Evolutionary conservation across 2,329 filamentous ascomycete species (phyloP).

Genomic region (Drechslerella dactyloides): DNA sequence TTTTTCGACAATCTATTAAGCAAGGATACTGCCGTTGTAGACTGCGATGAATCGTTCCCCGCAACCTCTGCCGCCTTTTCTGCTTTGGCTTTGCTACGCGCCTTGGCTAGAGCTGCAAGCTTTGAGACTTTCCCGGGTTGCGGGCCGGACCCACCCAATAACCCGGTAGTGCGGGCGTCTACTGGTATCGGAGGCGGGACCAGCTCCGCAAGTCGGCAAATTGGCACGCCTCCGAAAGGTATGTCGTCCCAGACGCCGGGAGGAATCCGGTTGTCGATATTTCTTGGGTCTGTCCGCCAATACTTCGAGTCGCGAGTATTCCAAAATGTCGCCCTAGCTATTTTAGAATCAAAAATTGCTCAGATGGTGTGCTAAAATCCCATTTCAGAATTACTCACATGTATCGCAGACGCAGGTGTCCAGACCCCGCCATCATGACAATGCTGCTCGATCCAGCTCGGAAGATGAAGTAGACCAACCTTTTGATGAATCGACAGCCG

Average conservation of each 20-base stretch:
- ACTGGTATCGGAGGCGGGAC: slow-evolving; percentile 67
- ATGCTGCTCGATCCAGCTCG: not conserved
- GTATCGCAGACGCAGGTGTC: slow-evolving; percentile 8
- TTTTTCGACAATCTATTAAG: slow-evolving; percentile 53
- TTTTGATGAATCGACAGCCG: slow-evolving; percentile 25
- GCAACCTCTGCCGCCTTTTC: slow-evolving; percentile 53
- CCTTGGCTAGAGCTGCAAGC: slow-evolving; percentile 84
- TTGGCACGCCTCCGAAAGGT: slow-evolving; percentile 80
- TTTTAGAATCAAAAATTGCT: slow-evolving; percentile 51
- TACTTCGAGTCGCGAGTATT: too few relatives aligned
- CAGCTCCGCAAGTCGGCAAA: slow-evolving; percentile 67
- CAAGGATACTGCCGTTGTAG: slow-evolving; percentile 54
- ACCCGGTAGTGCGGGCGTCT: slow-evolving; percentile 62
- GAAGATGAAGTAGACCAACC: slow-evolving; percentile 32
- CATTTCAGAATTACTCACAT: slow-evolving; percentile 44
- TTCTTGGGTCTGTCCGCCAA: slow-evolving; percentile 50
- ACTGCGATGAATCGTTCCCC: slow-evolving; percentile 50
- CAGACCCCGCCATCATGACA: slow-evolving; percentile 10
- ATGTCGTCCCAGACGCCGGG: slow-evolving; percentile 77
- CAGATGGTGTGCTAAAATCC: slow-evolving; percentile 37
- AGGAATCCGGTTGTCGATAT: slow-evolving; percentile 48
- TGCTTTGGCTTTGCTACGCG: slow-evolving; percentile 78
- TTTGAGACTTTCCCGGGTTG: slow-evolving; percentile 77
- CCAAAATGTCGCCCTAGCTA: slow-evolving; percentile 21
- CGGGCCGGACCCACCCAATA: slow-evolving; percentile 76